A percentile compares a stretch with the other conserved stretches of the same genome.
These are phyloP conservation scores for Phytopythium boreale DNA, from an alignment of 352 stramenopile species.

Conservation along the genomic window DNA sequence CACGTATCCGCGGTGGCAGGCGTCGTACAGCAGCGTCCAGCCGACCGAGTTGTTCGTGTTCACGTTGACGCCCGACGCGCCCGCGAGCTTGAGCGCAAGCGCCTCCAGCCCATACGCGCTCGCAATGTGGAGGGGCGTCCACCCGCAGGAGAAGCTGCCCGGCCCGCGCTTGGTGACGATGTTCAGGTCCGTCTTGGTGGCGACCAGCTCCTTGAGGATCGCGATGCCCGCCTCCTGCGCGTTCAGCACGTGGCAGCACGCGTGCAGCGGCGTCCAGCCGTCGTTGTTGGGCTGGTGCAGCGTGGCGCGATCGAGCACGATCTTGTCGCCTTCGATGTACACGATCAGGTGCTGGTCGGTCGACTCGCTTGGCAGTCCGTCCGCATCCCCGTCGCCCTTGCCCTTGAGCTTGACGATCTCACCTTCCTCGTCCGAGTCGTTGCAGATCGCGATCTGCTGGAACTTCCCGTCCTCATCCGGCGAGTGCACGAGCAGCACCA, in stretches of 20 bases:
- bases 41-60: conserved; percentile 70
- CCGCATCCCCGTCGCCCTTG: conserved; percentile 8
- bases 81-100: conserved; percentile 73
- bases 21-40: conserved; percentile 76
- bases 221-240: conserved; percentile 66
- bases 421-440: conserved; percentile 14
- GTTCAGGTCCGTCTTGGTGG: conserved; percentile 57
- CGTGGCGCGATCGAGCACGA: conserved; percentile 64
- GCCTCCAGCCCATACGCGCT: conserved; percentile 74
- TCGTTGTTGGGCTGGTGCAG: conserved; percentile 74
- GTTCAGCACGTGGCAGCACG: conserved; percentile 70
- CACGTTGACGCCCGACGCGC: conserved; percentile 48
- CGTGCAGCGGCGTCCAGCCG: conserved; percentile 76
- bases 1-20: conserved; percentile 68
- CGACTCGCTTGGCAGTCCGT: conserved; percentile 20
- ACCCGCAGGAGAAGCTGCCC: conserved; percentile 73
- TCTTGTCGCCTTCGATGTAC: conserved; percentile 61
- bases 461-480: conserved; percentile 49
- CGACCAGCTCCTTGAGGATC: conserved; percentile 67
- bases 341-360: conserved; percentile 57
- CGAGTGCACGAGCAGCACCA: conserved; percentile 61
- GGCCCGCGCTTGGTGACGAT: conserved; percentile 60
- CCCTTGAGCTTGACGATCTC: conserved; percentile 9
- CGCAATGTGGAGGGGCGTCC: conserved; percentile 75
- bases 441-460: conserved; percentile 36